phyloP scores from a whole-genome alignment of 768 basidiomycete species.

The Lanmaoa pseudosensibilis region DNA sequence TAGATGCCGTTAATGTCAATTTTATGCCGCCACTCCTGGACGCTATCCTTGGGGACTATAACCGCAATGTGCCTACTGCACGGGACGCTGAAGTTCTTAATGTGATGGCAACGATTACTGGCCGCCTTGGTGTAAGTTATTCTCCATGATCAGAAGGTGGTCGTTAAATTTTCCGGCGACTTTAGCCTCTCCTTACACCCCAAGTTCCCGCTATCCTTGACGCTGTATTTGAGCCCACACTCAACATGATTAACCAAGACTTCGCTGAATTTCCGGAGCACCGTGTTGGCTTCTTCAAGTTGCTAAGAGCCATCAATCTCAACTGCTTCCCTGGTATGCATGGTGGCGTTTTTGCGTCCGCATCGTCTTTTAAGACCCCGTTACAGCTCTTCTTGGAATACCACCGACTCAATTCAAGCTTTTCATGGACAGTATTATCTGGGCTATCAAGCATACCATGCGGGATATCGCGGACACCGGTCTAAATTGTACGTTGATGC shows the following conservation, averaged over 20 bases:
- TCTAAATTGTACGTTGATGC: constrained; percentile 55
- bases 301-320: constrained; percentile 87
- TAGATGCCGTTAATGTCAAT: constrained; percentile 87
- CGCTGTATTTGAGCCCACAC: constrained; percentile 94
- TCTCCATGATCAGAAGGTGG: neutral
- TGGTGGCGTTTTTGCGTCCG: neutral
- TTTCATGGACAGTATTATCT: constrained; percentile 96
- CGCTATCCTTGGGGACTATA: constrained; percentile 97
- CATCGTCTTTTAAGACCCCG: neutral
- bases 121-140: constrained; percentile 76
- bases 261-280: constrained; percentile 99
- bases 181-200: constrained; percentile 78
- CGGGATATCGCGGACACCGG: constrained; percentile 95
- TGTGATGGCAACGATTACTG: constrained; percentile 93
- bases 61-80: constrained; percentile 87
- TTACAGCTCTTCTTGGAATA: constrained; percentile 69
- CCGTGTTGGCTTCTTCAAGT: constrained; percentile 94
- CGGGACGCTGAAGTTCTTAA: constrained; percentile 97
- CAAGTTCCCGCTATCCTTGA: constrained; percentile 95
- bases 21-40: constrained; percentile 95
- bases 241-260: constrained; percentile 99
- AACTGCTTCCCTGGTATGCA: constrained; percentile 93
- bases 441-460: constrained; percentile 99
- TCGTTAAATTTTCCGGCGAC: constrained; percentile 10
- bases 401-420: constrained; percentile 95